Evolutionary conservation across 805 yeast species (phyloP), one percentile per base, ranked within the genome.

Genomic region (Tetrapisispora phaffii): DNA sequence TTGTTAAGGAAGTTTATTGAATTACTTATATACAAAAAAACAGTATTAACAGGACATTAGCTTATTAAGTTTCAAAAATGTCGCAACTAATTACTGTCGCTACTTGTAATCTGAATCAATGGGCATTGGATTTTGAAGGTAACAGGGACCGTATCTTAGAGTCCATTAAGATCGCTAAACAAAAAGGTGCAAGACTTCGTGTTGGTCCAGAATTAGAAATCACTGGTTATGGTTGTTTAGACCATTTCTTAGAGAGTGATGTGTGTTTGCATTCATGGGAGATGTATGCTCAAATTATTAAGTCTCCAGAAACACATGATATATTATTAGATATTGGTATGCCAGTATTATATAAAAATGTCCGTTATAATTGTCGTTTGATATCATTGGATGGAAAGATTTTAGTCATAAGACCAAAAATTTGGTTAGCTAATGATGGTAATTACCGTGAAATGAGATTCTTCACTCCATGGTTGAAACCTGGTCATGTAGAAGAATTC

Each of bases 121-220:
- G 99, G 99, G 96, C 98, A 0, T 72, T 93, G 44, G 99, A 93
- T 63, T 93, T 87, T 63, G 97, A 90, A 63, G 99, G 98, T 5
- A 93, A 93, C 65, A 74, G 96, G 44, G 96, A 89, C 59, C 73
- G 99, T 46, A 90, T 93, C 50, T 57, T 93, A 21, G 82, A 82
- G 57, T 82, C 95, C 45, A 90, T 93, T 56, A 61, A 59, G 20
- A 71, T 75, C 42, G 96, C 99, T 44, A 93, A 89, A 58, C 63
- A 66, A 24, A 73, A 68, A 48, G 85, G 86, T 15, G 94, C 99
- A 0, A 69, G 72, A 17, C 73, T 94, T 42, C 74, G 99, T 59
- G 96, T 94, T 17, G 99, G 99, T 2, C 98, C 98, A 2, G 99
- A 93, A 63, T 72, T 93, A 35, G 99, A 93, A 65, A 72, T 94